Base-by-base conservation (phyloP, 768 basidiomycete species). In the Mycena albidolilacea region DNA sequence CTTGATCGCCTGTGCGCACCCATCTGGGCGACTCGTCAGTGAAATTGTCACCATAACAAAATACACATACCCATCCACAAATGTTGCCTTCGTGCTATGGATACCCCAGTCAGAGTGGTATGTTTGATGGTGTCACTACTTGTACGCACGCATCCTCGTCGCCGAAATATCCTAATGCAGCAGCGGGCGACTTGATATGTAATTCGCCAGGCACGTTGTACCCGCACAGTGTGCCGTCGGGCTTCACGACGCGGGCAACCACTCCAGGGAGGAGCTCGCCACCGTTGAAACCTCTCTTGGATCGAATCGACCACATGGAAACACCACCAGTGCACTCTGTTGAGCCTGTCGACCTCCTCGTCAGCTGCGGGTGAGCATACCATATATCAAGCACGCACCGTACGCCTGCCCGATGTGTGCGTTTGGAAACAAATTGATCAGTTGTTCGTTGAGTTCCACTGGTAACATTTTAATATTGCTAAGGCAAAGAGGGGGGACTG, bases 1-100 rank as follows among this genome's bases (percentile, higher is more conserved):
- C 89, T 76, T 88, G 86, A 69, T 88, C 87, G 1, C 87, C 87
- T 0, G 86, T 88, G 62, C 82, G 82, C 23, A 88, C 79, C 87
- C 87, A 88, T 7, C 78, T 79, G 50, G 37, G 2, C 44, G 64
- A 19, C 17, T 19, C 46, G 38, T 38, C 7, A 59, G 10, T 7
- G 39, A 50, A 30, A 38, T 15, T 12, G 17, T 19, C 7, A 35
- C 43, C 3, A 21, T 14, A 9, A 21, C 10, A n/a, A 54, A 4
- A 17, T 5, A 23, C 19, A 62, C 62, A 15, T 19, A 70, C 69
- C 69, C 60, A 10, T 69, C 59, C 39, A 69, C 67, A 21, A 69
- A 69, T 39, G 59, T 52, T 41, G 62, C 48, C 6, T 52, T 61
- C 46, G 67, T 69, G 4, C 67, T 69, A 30, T 38, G 5, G 8